These are phyloP conservation scores for Claviceps arundinis DNA, from an alignment of 2,329 filamentous ascomycete genomes.

Conservation along the genomic window DNA sequence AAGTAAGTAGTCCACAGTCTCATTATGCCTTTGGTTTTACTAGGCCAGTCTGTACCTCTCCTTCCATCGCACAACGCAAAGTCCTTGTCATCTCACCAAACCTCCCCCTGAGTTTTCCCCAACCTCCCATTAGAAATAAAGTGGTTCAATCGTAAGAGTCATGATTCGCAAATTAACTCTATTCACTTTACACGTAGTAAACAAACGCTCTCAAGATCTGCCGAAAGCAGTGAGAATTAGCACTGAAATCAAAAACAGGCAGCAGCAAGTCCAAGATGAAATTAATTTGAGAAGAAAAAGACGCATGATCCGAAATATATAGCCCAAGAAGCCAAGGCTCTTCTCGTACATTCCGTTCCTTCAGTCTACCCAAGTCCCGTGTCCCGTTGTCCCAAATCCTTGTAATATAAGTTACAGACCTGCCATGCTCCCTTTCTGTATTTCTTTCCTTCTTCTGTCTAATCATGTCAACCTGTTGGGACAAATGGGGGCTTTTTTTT, in stretches of 20 bases:
- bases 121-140: too few species aligned
- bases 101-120: too few species aligned
- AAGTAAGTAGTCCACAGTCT: too few species aligned
- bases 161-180: too few species aligned
- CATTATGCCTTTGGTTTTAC: too few species aligned
- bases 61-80: too few species aligned
- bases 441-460: slow-evolving; percentile 23
- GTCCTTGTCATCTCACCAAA: too few species aligned
- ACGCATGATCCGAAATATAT: slow-evolving; percentile 7
- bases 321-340: slow-evolving; percentile 14
- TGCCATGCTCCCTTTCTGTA: slow-evolving; percentile 12
- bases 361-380: slow-evolving; percentile 18
- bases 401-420: slow-evolving; percentile 23
- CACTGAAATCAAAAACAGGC: not conserved
- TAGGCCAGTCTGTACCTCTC: too few species aligned
- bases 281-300: slow-evolving; percentile 1
- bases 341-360: slow-evolving; percentile 22
- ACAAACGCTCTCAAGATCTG: too few species aligned
- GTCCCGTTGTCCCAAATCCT: slow-evolving; percentile 20
- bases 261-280: slow-evolving; percentile 2
- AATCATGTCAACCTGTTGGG: slow-evolving; percentile 18
- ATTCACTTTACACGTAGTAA: not conserved
- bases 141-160: too few species aligned
- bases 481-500: slow-evolving; percentile 12
- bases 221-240: not conserved